Evolutionary conservation across 441 rosid genomes (phyloP).

Genomic region (Eutrema salsugineum): DNA sequence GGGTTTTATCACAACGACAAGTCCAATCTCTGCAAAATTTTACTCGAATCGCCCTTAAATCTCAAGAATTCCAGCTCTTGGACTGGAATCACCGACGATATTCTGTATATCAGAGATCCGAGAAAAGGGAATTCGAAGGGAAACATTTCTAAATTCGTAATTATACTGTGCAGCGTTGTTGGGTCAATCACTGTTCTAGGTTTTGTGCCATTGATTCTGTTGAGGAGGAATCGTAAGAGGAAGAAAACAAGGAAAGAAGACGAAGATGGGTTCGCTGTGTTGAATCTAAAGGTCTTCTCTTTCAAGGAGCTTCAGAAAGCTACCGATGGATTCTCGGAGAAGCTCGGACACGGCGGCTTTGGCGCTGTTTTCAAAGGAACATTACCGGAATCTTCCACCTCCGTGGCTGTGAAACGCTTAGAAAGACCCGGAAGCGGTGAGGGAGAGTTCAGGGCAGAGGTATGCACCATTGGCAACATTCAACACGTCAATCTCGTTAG

Average conservation of each 20-base stretch:
- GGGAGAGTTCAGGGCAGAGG: conserved; percentile 86
- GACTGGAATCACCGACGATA: conserved; percentile 28
- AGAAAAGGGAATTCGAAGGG: conserved; percentile 33
- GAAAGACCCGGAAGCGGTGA: conserved; percentile 81
- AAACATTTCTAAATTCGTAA: conserved; percentile 33
- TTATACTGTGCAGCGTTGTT: conserved; percentile 47
- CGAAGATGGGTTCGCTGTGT: conserved; percentile 42
- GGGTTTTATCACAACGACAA: conserved; percentile 48
- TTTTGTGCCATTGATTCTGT: conserved; percentile 35
- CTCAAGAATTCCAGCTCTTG: conserved; percentile 49
- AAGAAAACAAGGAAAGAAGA: conserved; percentile 38
- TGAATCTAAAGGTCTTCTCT: conserved; percentile 68
- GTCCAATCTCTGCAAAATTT: conserved; percentile 48
- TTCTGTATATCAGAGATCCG: conserved; percentile 48
- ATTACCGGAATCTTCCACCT: conserved; percentile 51
- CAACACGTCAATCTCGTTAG: conserved; percentile 89
- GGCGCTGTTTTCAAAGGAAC: conserved; percentile 79
- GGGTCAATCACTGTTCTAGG: conserved; percentile 49
- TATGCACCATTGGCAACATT: conserved; percentile 80
- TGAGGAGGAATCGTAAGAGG: conserved; percentile 37
- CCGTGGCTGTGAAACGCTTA: conserved; percentile 77
- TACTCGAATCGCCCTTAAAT: conserved; percentile 54
- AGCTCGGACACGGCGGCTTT: conserved; percentile 86
- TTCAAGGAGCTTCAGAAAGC: conserved; percentile 64
- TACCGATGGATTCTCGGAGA: conserved; percentile 62